Evolutionary conservation across 805 yeast species (phyloP).

Genomic region (Tetrapisispora iriomotensis): DNA sequence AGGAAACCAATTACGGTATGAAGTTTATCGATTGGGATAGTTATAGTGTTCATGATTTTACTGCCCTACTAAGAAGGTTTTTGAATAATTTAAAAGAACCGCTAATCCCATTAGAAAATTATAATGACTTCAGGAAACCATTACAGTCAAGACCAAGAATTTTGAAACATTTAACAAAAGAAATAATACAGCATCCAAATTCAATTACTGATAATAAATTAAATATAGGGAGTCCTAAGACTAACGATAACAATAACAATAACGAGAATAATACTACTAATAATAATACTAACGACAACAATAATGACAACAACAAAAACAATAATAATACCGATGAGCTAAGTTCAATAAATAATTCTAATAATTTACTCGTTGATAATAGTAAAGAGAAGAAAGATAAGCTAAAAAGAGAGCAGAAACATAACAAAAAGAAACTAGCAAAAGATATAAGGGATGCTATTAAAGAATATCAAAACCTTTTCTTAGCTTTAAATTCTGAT

Average conservation of each 20-base stretch:
- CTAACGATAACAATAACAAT: background rate
- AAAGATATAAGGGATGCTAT: constrained; percentile 58
- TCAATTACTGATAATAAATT: constrained; percentile 20
- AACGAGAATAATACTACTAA: background rate
- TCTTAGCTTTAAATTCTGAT: constrained; percentile 57
- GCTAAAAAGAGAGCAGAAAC: constrained; percentile 31
- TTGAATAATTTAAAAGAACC: constrained; percentile 87
- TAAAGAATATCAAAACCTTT: constrained; percentile 55
- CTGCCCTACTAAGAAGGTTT: constrained; percentile 74
- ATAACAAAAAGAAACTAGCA: constrained; percentile 45
- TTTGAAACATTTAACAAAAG: constrained; percentile 48
- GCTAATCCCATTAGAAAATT: constrained; percentile 63
- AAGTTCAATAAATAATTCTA: background rate
- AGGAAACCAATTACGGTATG: constrained; percentile 58
- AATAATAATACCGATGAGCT: background rate
- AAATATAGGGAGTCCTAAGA: no score
- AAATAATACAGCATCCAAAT: constrained; percentile 17
- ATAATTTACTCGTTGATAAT: no score
- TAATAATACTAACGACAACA: constrained; percentile 5
- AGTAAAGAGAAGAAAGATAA: constrained; percentile 10
- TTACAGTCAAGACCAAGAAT: constrained; percentile 52
- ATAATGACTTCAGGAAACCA: constrained; percentile 70
- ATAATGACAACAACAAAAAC: constrained; percentile 1
- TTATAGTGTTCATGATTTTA: constrained; percentile 90
- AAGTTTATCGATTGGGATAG: constrained; percentile 75